A percentile compares a stretch with the other conserved stretches of the same genome.
phyloP scores from a whole-genome alignment of 2,329 filamentous ascomycete species.

The Pyrenophora tritici-repentis region DNA sequence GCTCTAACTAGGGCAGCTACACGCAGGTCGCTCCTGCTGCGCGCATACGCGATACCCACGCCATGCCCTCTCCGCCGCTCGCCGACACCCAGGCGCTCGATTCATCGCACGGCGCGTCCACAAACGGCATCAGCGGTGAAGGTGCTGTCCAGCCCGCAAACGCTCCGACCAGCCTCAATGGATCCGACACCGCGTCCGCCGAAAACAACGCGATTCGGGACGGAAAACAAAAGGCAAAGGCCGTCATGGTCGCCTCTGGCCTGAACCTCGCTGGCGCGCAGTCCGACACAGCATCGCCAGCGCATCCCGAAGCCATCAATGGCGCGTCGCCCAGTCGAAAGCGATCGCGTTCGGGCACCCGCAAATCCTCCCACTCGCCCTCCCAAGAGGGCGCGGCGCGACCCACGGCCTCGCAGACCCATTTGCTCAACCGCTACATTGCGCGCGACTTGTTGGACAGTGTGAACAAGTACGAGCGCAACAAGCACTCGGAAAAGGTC shows the following conservation, averaged over 20 bases:
- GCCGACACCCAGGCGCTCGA: constrained; percentile 31
- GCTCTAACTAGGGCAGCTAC: constrained; percentile 37
- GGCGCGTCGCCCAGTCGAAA: constrained; percentile 59
- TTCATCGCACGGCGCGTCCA: constrained; percentile 38
- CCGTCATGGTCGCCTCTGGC: constrained; percentile 61
- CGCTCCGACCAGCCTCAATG: constrained; percentile 31
- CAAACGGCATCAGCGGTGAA: constrained; percentile 39
- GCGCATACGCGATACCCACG: constrained; percentile 30
- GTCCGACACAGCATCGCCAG: constrained; percentile 34
- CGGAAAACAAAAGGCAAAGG: constrained; percentile 65
- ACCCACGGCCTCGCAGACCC: constrained; percentile 43
- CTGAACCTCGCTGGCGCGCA: constrained; percentile 42
- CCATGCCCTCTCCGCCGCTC: constrained; percentile 46
- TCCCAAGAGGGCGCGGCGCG: constrained; percentile 46
- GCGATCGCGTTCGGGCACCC: constrained; percentile 64
- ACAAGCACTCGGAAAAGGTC: constrained; percentile 64
- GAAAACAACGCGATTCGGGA: constrained; percentile 58
- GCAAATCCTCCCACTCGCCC: constrained; percentile 51
- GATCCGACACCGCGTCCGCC: constrained; percentile 32
- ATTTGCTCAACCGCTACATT: constrained; percentile 67
- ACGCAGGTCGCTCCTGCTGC: constrained; percentile 37
- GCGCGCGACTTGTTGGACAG: constrained; percentile 66
- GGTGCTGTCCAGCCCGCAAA: constrained; percentile 43
- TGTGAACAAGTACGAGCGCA: constrained; percentile 58
- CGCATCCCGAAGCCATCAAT: constrained; percentile 51